Base-by-base conservation (phyloP, 2,329 filamentous ascomycete genomes). In the Chaetothyriales sp. region DNA sequence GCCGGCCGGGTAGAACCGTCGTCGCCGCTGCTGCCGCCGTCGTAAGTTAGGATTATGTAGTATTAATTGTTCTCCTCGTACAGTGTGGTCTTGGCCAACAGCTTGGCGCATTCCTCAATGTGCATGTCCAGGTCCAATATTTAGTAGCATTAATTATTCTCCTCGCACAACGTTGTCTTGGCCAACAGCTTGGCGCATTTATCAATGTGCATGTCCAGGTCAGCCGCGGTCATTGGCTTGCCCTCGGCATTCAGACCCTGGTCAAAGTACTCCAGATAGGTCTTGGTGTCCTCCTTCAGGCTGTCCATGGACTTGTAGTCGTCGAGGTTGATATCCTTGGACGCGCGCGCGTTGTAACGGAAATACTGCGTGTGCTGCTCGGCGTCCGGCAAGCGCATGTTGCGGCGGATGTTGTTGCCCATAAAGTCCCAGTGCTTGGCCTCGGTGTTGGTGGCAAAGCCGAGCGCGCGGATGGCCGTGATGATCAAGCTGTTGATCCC, bases 341-440 rank as follows among this genome's bases (percentile, higher is more conserved):
- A 51, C 9, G 25, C 53, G 8, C 9, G 18, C 1, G 55, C 53
- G 45, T 57, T 55, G 40, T 55, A 57, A 8, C 55, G 49, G 19
- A 49, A 54, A 43, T 57, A 57, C 15, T 10, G 44, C 2, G 51
- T 55, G 18, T 45, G 18, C 8, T 33, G 47, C 5, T 28, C 19
- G 3, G 10, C 18, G n/a, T 10, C 48, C 1, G 25, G 19, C 2
- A 29, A 7, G 18, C 55, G 49, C 8, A 46, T 37, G 46, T 57
- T 57, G 49, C 46, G 47, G 46, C 54, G 53, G 10, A 49, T 46
- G 46, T 54, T 58, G 33, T 58, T 58, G 13, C 52, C 53, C 18
- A 56, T 54, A 25, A 58, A 58, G 46, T 58, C 56, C n/a, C 50
- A 53, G 44, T 58, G 56, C 47, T 58, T 58, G 29, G 56, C 56